These are phyloP conservation scores for Irpex rosettiformis DNA, from an alignment of 1,284 basidiomycete genomes.

Conservation along the genomic window DNA sequence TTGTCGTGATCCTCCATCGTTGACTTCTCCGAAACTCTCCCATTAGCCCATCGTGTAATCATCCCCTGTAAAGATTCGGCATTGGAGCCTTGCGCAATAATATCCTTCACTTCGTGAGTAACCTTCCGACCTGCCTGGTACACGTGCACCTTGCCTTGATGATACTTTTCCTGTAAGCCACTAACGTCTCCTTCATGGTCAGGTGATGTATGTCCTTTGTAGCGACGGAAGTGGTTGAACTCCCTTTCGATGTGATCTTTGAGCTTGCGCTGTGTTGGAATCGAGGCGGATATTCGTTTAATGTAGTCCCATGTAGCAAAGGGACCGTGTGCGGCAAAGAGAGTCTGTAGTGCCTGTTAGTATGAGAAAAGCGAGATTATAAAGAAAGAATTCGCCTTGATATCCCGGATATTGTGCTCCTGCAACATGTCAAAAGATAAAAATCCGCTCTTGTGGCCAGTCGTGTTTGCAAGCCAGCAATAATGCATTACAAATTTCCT, in stretches of 20 bases:
- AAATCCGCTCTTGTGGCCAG: constrained; percentile 23
- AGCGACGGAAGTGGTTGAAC: constrained; percentile 8
- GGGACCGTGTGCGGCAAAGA: constrained; percentile 8
- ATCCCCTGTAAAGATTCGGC: not conserved
- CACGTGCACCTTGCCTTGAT: not conserved
- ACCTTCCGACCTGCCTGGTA: not conserved
- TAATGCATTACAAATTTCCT: constrained; percentile 24
- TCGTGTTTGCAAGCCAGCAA: constrained; percentile 34
- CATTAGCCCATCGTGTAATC: not conserved
- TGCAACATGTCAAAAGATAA: constrained; percentile 13
- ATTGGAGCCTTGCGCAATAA: not conserved
- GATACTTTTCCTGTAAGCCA: constrained; percentile 5
- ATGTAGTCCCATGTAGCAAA: constrained; percentile 10
- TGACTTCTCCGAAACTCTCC: no score
- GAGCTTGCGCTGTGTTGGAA: constrained; percentile 12
- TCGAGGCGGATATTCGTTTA: constrained; percentile 6
- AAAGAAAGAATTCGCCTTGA: constrained; percentile 12
- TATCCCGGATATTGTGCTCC: constrained; percentile 18
- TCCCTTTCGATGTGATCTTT: constrained; percentile 13
- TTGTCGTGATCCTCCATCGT: no score
- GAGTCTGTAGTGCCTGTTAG: constrained; percentile 2
- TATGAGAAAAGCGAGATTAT: not conserved
- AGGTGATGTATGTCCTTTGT: constrained; percentile 10
- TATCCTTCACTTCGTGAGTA: not conserved
- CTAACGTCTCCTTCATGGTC: constrained; percentile 8